Evolutionary conservation across 768 basidiomycete genomes (phyloP), one percentile per base, ranked within the genome.

Genomic region (Daedaleopsis sinensis): DNA sequence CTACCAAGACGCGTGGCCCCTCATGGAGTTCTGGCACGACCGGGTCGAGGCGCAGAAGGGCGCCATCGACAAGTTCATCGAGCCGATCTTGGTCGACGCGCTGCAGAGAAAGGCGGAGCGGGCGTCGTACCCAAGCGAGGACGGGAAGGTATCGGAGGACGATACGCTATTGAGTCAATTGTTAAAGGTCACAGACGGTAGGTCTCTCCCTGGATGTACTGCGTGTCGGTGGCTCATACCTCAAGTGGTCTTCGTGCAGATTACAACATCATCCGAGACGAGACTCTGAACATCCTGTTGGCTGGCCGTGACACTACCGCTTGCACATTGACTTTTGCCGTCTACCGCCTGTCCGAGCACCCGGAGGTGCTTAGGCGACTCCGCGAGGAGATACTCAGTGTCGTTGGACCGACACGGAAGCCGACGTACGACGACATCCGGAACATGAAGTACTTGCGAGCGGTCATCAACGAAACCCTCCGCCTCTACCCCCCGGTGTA

Each of bases 351-450:
- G 5, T 75, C 85, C 0, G 74, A 80, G 67, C 77, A 86, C 63
- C 85, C 84, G 1, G 63, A 78, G 4, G 75, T 86, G 16, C 63
- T 81, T 0, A 53, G 64, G 5, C 75, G 77, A 8, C 78, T 88
- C 12, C 80, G 83, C 15, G 72, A 77, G 27, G 86, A 88, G 67
- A 77, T 87, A n/a, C 58, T 82, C 5, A 70, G 71, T 11, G 72
- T 74, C 13, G 76, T 86, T 19, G 85, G 85, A 0, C 68, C 74
- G 6, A 72, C 66, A 2, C 69, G 76, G 12, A 62, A 77, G 2
- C 86, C 86, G 0, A 82, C 83, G 2, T 82, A 81, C 63, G 84
- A 85, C 42, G 79, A 84, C 50, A 77, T 87, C 62, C 74, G 82
- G 36, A 77, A 80, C 13, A 82, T 87, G 83, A 84, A 84, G 59